A percentile compares a stretch with the other conserved stretches of the same genome.
Evolutionary conservation across 2,329 filamentous ascomycete species (phyloP).

Genomic region (Macrophomina phaseolina): DNA sequence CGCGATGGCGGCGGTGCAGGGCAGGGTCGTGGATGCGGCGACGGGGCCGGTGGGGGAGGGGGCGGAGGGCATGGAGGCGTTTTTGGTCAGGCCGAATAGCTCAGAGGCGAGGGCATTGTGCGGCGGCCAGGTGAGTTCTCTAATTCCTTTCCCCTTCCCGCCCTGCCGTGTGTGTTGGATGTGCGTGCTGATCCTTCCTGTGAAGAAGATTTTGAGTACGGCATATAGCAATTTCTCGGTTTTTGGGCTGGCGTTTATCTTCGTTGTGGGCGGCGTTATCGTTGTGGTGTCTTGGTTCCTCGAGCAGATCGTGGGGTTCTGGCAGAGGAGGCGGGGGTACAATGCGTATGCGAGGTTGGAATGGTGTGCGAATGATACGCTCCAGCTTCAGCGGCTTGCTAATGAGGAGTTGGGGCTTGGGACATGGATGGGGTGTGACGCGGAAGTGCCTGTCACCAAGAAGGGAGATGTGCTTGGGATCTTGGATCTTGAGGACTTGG

Average conservation of each 20-base stretch:
- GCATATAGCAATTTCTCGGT: constrained; percentile 33
- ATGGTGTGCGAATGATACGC: constrained; percentile 23
- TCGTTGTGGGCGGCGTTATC: constrained; percentile 32
- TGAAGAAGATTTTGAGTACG: constrained; percentile 31
- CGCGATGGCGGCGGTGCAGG: background rate
- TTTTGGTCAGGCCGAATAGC: background rate
- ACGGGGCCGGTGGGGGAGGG: background rate
- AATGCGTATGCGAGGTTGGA: background rate
- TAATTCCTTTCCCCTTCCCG: no score
- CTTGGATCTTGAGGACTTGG: background rate
- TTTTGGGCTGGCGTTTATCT: constrained; percentile 35
- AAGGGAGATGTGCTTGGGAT: background rate
- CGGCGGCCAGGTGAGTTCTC: background rate
- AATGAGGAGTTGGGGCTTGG: constrained; percentile 16
- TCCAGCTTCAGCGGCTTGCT: constrained; percentile 22
- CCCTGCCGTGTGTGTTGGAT: no score
- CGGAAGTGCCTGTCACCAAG: background rate
- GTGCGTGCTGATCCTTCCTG: no score
- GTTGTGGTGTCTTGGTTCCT: constrained; percentile 30
- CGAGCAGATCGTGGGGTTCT: background rate
- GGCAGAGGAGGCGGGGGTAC: background rate
- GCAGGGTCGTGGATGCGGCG: background rate
- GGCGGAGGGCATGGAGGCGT: background rate
- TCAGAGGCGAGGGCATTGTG: constrained; percentile 4
- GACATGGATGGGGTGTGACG: background rate